Evolutionary conservation across 129 eudicot genomes (phyloP).

Genomic region (Rutidosis leptorrhynchoides): DNA sequence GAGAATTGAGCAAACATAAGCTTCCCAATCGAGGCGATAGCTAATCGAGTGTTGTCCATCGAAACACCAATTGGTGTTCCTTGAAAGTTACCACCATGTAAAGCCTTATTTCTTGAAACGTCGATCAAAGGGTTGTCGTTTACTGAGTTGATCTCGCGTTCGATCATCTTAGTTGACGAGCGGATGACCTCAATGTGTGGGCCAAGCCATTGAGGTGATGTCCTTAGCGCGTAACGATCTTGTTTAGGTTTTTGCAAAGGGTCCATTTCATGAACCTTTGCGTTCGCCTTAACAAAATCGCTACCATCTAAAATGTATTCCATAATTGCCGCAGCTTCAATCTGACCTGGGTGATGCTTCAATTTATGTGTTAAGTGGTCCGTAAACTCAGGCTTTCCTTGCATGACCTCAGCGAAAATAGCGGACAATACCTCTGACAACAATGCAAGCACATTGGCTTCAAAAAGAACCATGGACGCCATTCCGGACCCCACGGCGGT

Average conservation of each 20-base stretch:
- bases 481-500: neutral
- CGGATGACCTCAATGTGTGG: constrained; percentile 7
- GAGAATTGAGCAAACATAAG: constrained; percentile 15
- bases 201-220: constrained; percentile 14
- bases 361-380: constrained; percentile 11
- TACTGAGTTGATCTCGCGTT: constrained; percentile 16
- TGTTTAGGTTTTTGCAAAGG: constrained; percentile 11
- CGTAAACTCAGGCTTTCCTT: constrained; percentile 4
- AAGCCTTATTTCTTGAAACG: constrained; percentile 7
- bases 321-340: constrained; percentile 10
- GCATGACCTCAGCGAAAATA: constrained; percentile 12
- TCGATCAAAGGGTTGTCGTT: constrained; percentile 14
- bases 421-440: constrained; percentile 2
- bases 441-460: constrained; percentile 17
- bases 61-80: constrained; percentile 18
- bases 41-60: constrained; percentile 14
- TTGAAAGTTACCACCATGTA: constrained; percentile 20
- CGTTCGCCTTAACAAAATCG: constrained; percentile 5
- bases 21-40: constrained; percentile 6
- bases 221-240: neutral
- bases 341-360: constrained; percentile 1
- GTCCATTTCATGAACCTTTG: constrained; percentile 14
- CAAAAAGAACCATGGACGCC: constrained; percentile 16
- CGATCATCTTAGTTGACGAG: neutral
- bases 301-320: constrained; percentile 9